Conservation (phyloP, 2,329 filamentous ascomycete genomes). For the Venturiaceae sp. region DNA sequence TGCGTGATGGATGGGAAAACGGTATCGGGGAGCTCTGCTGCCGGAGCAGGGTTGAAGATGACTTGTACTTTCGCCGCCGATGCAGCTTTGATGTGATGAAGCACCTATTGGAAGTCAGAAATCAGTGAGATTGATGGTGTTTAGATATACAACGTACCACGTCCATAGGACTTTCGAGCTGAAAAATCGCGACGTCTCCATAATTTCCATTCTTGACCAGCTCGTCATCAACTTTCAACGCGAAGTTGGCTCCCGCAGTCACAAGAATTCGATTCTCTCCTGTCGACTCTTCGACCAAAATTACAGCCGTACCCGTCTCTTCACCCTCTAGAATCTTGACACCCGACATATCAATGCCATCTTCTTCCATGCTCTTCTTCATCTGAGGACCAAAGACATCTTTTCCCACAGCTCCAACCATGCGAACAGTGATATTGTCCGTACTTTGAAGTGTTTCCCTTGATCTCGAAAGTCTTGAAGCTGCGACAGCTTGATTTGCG, state of each 20-base stretch:
- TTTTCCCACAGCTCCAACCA: slow-evolving; percentile 40
- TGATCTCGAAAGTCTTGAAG: slow-evolving; percentile 65
- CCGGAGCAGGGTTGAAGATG: slow-evolving; percentile 74
- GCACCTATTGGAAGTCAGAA: slow-evolving; percentile 15
- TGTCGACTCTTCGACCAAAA: slow-evolving; percentile 36
- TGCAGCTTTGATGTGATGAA: slow-evolving; percentile 24
- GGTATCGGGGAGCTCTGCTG: slow-evolving; percentile 54
- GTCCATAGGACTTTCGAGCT: slow-evolving; percentile 35
- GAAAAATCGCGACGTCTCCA: slow-evolving; percentile 33
- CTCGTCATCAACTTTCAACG: slow-evolving; percentile 22
- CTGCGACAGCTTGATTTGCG: slow-evolving; percentile 89
- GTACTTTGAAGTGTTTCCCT: slow-evolving; percentile 18
- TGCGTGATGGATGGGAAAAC: slow-evolving; percentile 63
- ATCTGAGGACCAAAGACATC: slow-evolving; percentile 32
- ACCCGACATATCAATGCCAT: slow-evolving; percentile 31
- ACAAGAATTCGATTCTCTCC: slow-evolving; percentile 42
- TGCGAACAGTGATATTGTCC: slow-evolving; percentile 25
- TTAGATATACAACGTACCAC: slow-evolving; percentile 24
- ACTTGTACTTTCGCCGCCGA: slow-evolving; percentile 33
- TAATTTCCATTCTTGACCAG: slow-evolving; percentile 29
- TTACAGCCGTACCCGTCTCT: slow-evolving; percentile 39
- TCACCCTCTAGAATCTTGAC: slow-evolving; percentile 30
- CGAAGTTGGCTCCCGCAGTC: slow-evolving; percentile 36
- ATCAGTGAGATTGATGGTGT: too few relatives aligned
- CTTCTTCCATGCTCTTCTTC: slow-evolving; percentile 29